phyloP scores from a whole-genome alignment of 495 filamentous ascomycete species.

The Lasiosphaeriaceae sp. region DNA sequence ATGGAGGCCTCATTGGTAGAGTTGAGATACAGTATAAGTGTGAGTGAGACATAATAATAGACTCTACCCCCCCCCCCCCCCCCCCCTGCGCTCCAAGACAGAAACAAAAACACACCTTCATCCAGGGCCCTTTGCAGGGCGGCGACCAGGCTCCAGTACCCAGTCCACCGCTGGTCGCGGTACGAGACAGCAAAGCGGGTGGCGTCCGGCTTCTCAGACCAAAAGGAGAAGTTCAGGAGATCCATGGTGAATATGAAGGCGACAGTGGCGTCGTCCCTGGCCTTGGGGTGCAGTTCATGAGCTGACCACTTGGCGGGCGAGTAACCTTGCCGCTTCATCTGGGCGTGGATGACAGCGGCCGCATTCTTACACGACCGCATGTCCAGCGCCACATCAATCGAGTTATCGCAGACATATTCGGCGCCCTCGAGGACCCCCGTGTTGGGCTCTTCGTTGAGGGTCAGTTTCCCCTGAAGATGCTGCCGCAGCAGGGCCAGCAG shows the following conservation, averaged over 20 bases:
- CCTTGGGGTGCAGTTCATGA: constrained; percentile 86
- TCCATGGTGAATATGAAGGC: constrained; percentile 97
- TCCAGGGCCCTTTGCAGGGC: constrained; percentile 81
- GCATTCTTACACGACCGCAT: constrained; percentile 74
- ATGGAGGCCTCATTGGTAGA: background rate
- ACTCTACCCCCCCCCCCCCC: too few relatives aligned
- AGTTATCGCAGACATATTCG: constrained; percentile 84
- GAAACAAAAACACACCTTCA: constrained; percentile 54
- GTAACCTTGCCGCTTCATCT: constrained; percentile 82
- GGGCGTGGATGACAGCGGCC: constrained; percentile 66
- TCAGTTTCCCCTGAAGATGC: constrained; percentile 59
- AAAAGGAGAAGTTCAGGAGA: constrained; percentile 93
- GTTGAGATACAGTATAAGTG: background rate
- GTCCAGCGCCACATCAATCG: constrained; percentile 86
- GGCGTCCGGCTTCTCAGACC: constrained; percentile 63
- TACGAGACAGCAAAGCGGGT: constrained; percentile 78
- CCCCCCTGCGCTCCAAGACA: background rate
- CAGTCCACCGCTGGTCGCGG: constrained; percentile 76
- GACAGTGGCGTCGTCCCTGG: constrained; percentile 70
- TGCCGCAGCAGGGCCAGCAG: constrained; percentile 82
- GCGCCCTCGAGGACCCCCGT: constrained; percentile 81
- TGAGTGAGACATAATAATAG: too few relatives aligned
- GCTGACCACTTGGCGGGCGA: constrained; percentile 79
- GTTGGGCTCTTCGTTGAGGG: constrained; percentile 50
- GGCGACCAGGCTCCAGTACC: constrained; percentile 93